A percentile compares a stretch with the other conserved stretches of the same genome.
Conservation (phyloP, 352 stramenopile genomes). For the Phytophthora chlamydospora region DNA sequence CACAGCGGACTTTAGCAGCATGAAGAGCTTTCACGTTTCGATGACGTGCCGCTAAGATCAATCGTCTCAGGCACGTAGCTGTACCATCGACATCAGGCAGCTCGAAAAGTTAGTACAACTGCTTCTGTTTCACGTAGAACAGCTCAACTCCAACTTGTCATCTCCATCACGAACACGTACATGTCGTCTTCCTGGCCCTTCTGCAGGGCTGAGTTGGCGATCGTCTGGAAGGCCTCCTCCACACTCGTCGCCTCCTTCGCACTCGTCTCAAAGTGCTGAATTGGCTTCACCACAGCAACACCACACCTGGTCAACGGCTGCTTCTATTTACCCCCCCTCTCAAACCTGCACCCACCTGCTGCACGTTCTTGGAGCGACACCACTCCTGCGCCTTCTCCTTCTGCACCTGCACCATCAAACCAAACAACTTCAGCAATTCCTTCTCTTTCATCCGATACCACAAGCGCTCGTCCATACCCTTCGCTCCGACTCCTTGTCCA, state of each 20-base stretch:
- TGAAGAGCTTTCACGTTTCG: slow-evolving; percentile 69
- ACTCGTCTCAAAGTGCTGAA: slow-evolving; percentile 98
- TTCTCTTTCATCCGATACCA: too few species aligned
- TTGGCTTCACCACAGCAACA: slow-evolving; percentile 51
- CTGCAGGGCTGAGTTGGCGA: slow-evolving; percentile 89
- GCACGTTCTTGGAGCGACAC: slow-evolving; percentile 89
- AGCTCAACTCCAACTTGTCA: neutral
- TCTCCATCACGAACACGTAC: slow-evolving; percentile 35
- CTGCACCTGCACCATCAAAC: slow-evolving; percentile 50
- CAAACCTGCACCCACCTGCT: slow-evolving; percentile 46
- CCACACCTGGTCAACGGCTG: neutral
- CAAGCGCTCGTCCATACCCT: slow-evolving; percentile 40
- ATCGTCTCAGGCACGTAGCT: slow-evolving; percentile 89
- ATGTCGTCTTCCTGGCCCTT: slow-evolving; percentile 90
- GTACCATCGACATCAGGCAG: slow-evolving; percentile 13
- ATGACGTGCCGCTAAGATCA: slow-evolving; percentile 74
- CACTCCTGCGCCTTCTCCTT: slow-evolving; percentile 93
- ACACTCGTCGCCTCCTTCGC: slow-evolving; percentile 98
- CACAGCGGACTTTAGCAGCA: slow-evolving; percentile 64
- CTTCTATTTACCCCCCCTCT: neutral
- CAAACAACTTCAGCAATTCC: neutral
- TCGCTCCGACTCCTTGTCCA: slow-evolving; percentile 93
- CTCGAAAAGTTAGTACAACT: neutral
- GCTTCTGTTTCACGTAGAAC: too few species aligned
- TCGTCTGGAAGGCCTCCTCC: slow-evolving; percentile 96